Evolutionary conservation across 1,139 yeast species (phyloP).

Genomic region (Kazachstania sp.): DNA sequence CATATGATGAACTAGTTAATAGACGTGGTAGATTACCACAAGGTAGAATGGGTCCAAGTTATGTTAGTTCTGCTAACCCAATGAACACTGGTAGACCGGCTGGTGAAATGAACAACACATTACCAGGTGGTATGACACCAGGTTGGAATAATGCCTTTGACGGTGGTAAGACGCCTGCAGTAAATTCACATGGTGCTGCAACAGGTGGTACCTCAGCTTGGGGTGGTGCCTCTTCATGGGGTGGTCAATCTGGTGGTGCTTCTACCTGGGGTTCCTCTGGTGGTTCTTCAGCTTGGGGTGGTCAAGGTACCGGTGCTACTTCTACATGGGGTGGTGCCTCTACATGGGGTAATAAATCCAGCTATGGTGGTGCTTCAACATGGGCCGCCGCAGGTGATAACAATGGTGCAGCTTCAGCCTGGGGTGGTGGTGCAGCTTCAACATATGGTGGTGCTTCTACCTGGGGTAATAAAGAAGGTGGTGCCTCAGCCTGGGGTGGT

Average conservation of each 20-base stretch:
- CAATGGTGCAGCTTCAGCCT: slow-evolving; percentile 29
- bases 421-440: slow-evolving; percentile 31
- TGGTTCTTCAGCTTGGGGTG: slow-evolving; percentile 39
- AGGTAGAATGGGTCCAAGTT: slow-evolving; percentile 30
- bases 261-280: slow-evolving; percentile 35
- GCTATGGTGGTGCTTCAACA: slow-evolving; percentile 32
- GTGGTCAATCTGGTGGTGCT: slow-evolving; percentile 40
- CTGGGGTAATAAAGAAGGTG: slow-evolving; percentile 31
- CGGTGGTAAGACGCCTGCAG: slow-evolving; percentile 44
- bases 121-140: slow-evolving; percentile 47
- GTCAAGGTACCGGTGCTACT: slow-evolving; percentile 30
- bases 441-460: slow-evolving; percentile 30
- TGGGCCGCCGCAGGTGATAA: slow-evolving; percentile 30
- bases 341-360: slow-evolving; percentile 36
- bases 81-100: slow-evolving; percentile 23
- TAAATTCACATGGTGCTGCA: slow-evolving; percentile 31
- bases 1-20: slow-evolving; percentile 65
- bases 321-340: slow-evolving; percentile 37
- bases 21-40: slow-evolving; percentile 32
- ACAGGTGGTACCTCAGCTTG: slow-evolving; percentile 39
- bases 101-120: slow-evolving; percentile 18
- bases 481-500: slow-evolving; percentile 36
- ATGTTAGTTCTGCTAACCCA: slow-evolving; percentile 31
- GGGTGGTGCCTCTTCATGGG: slow-evolving; percentile 47
- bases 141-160: slow-evolving; percentile 40